phyloP scores from a whole-genome alignment of 176 grass and related monocot species.

The Hsuehochloa calcarea region DNA sequence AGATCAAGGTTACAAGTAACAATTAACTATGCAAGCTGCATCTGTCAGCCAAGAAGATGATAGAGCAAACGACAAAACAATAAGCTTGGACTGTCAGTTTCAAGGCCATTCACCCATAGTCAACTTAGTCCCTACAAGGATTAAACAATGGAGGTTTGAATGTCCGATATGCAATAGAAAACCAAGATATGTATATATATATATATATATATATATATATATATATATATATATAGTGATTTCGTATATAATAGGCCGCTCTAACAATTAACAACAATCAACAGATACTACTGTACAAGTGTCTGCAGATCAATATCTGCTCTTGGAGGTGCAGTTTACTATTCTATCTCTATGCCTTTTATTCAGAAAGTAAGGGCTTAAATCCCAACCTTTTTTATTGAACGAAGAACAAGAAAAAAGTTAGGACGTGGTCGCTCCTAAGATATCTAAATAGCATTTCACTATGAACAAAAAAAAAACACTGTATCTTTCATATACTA shows the following conservation, averaged over 20 bases:
- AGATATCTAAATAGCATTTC: neutral
- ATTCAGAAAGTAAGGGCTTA: neutral
- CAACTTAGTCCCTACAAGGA: neutral
- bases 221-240: too few relatives aligned
- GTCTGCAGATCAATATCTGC: neutral
- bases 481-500: neutral
- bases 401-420: neutral
- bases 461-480: neutral
- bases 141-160: constrained; percentile 1
- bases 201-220: too few relatives aligned
- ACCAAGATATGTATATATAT: neutral
- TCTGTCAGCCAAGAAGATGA: neutral
- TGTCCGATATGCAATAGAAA: neutral
- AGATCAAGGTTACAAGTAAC: neutral
- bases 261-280: neutral
- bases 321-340: neutral
- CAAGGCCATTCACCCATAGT: neutral
- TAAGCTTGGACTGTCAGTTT: constrained; percentile 13
- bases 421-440: neutral
- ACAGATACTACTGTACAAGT: neutral
- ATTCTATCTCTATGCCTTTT: neutral
- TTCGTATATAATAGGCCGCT: neutral
- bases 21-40: neutral
- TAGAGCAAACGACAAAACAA: neutral
- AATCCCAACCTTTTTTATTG: neutral